Evolutionary conservation across 139 green algal species (phyloP), one percentile per base, ranked within the genome.

Genomic region (Chlamydomonas sphaeroides): DNA sequence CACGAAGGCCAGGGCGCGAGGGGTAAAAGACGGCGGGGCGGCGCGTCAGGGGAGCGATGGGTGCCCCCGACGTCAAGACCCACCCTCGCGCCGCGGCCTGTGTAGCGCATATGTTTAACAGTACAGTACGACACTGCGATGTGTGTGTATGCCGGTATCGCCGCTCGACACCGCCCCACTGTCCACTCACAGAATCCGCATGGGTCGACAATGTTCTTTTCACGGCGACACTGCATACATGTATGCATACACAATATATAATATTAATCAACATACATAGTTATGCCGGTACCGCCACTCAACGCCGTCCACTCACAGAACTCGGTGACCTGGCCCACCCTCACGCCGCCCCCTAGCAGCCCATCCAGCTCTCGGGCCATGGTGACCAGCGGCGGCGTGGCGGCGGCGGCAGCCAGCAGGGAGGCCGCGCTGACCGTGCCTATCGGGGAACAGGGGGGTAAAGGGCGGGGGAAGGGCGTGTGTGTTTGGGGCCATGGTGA

Each of bases 321-420:
- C 78, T 90, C 86, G 3, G 80, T 87, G 42, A 89, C 85, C n/a
- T 86, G 71, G 3, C 82, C 86, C 53, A 42, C 41, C 15, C 17
- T 8, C 57, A 90, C 82, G 28, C 86, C 86, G 23, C 86, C 86
- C 1, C 77, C 82, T 35, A 90, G 71, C 30, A 90, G 69, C 2
- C 53, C n/a, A 35, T 90, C 86, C 76, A 90, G 70, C 1, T 74
- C 86, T 5, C 35, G 33, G 28, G 68, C 85, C 62, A 87, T 83
- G 62, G 77, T 90, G 38, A 87, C 75, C 33, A 90, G 65, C 32
- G 35, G 70, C 18, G 48, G 68, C 18, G 57, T 11, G n/a, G 56
- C 70, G 5, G 26, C 28, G 38, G 66, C 35, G 20, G 32, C 33
- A 0, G 33, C 42, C 5, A 79, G n/a, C n/a, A 85, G 79, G 18